Percentiles rank a stretch among this genome's conserved stretches.
Conservation (phyloP, 2,329 filamentous ascomycete genomes). For the Cordyceps cicadae region DNA sequence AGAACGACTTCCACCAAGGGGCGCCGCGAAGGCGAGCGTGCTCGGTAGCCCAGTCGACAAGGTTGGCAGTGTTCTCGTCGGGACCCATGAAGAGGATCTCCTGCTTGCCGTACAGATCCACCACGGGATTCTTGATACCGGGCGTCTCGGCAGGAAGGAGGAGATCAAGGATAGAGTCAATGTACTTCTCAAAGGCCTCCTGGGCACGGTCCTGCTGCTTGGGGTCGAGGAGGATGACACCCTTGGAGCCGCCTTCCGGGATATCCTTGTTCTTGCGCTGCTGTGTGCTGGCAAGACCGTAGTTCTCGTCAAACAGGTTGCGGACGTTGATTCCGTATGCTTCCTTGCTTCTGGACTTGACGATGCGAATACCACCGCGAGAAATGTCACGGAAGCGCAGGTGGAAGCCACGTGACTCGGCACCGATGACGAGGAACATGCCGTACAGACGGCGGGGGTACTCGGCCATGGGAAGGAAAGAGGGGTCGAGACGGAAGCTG, state of each 20-base stretch:
- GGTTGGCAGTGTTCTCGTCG: conserved; percentile 95
- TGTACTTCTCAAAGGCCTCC: conserved; percentile 98
- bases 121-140: conserved; percentile 97
- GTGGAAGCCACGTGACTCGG: conserved; percentile 95
- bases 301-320: conserved; percentile 97
- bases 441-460: conserved; percentile 91
- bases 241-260: conserved; percentile 94
- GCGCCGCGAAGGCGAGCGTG: conserved; percentile 82
- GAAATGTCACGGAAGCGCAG: conserved; percentile 95
- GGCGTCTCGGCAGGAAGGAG: conserved; percentile 82
- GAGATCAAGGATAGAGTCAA: conserved; percentile 94
- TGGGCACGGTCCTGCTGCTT: conserved; percentile 88
- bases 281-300: conserved; percentile 94
- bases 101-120: conserved; percentile 87
- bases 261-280: conserved; percentile 99
- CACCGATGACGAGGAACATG: conserved; percentile 97
- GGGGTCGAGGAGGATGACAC: conserved; percentile 88
- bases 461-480: conserved; percentile 82
- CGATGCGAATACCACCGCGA: conserved; percentile 93
- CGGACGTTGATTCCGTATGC: conserved; percentile 94
- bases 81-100: conserved; percentile 99
- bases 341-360: conserved; percentile 95
- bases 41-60: conserved; percentile 98
- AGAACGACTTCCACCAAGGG: conserved; percentile 99
- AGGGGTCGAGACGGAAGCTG: conserved; percentile 86